These are phyloP conservation scores for Serendipita sp. DNA, from an alignment of 768 basidiomycete genomes.

Conservation along the genomic window DNA sequence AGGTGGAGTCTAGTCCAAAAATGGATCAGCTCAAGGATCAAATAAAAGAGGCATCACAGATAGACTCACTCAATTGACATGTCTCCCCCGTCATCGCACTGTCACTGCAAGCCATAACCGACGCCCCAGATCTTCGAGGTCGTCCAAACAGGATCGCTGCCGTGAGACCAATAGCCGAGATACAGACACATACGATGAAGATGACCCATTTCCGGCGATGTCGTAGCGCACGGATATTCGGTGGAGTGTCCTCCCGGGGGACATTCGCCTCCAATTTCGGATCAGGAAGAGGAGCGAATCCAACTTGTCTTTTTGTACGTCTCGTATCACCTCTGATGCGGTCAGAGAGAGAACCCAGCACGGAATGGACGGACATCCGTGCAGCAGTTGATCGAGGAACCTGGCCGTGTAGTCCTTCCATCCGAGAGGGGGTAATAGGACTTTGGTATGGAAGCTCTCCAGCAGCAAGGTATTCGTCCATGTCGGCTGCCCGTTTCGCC, in stretches of 20 bases:
- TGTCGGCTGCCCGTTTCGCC: conserved; percentile 32
- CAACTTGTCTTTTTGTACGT: not conserved
- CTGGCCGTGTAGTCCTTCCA: conserved; percentile 11
- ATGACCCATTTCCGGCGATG: not conserved
- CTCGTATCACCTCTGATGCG: not conserved
- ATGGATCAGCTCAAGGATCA: conserved; percentile 9
- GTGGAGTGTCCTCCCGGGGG: not conserved
- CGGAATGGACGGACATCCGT: conserved; percentile 2
- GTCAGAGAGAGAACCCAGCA: conserved; percentile 8
- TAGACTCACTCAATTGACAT: conserved; percentile 40
- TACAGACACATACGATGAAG: conserved; percentile 19
- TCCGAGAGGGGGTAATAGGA: conserved; percentile 18
- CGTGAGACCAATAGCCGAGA: conserved; percentile 25
- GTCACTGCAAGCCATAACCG: conserved; percentile 22
- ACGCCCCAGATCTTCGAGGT: conserved; percentile 21
- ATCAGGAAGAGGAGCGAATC: not conserved
- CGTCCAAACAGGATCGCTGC: conserved; percentile 24
- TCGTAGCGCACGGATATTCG: not conserved
- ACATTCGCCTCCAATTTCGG: not conserved
- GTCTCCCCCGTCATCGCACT: conserved; percentile 31
- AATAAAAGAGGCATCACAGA: not conserved
- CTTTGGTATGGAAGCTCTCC: conserved; percentile 40
- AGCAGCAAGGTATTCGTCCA: conserved; percentile 35
- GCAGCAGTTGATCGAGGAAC: conserved; percentile 10
- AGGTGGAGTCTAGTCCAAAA: conserved; percentile 37